Conservation (phyloP, 805 yeast species). For the Phaffomyces thermotolerans region DNA sequence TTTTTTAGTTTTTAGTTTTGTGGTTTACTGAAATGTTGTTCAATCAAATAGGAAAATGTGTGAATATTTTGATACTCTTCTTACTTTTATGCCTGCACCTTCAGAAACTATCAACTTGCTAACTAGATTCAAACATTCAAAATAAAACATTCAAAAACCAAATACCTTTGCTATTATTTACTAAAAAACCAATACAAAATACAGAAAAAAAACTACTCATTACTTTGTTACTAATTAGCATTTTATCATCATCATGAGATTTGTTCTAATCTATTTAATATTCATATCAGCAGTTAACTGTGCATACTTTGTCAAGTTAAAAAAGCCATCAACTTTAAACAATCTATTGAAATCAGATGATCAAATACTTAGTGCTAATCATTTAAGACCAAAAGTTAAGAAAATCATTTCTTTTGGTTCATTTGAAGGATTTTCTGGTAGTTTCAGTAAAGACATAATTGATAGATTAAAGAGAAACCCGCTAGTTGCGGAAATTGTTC, state of each 20-base stretch:
- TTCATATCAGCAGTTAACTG: constrained; percentile 6
- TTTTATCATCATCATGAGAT: neutral
- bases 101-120: neutral
- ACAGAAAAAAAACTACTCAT: neutral
- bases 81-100: neutral
- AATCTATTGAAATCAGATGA: constrained; percentile 17
- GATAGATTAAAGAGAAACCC: constrained; percentile 49
- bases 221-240: neutral
- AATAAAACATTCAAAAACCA: too few relatives aligned
- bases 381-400: constrained; percentile 39
- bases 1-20: neutral
- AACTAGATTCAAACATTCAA: neutral
- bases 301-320: constrained; percentile 21
- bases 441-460: constrained; percentile 41
- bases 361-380: constrained; percentile 27
- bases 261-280: neutral
- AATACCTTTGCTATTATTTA: too few relatives aligned
- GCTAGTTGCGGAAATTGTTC: constrained; percentile 58
- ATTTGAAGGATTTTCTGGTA: constrained; percentile 65
- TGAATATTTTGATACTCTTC: neutral
- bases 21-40: neutral
- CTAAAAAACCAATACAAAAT: neutral
- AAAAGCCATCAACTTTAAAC: constrained; percentile 17
- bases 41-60: neutral
- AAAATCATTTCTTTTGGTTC: constrained; percentile 58